These are phyloP conservation scores for Tetracladium setigerum DNA, from an alignment of 495 filamentous ascomycete genomes.

Conservation along the genomic window DNA sequence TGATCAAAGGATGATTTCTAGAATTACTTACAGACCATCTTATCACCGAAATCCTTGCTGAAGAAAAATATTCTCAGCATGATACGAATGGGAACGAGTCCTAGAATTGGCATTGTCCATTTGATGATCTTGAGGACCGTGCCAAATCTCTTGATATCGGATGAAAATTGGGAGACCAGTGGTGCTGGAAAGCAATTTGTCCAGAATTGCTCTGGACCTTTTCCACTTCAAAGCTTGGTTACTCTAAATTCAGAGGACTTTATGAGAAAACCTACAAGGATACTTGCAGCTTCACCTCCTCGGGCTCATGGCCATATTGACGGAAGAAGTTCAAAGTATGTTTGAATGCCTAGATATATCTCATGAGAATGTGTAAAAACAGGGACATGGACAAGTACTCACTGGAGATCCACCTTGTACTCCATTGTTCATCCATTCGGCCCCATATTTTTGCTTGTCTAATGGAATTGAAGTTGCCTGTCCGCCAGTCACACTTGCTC, in stretches of 20 bases:
- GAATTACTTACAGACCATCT: conserved; percentile 42
- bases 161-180: conserved; percentile 52
- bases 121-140: conserved; percentile 60
- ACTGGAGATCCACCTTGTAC: conserved; percentile 69
- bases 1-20: too few relatives aligned
- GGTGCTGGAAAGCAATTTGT: conserved; percentile 72
- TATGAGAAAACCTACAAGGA: conserved; percentile 39
- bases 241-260: too few relatives aligned
- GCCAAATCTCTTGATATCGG: conserved; percentile 60
- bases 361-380: background rate
- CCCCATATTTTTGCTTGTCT: conserved; percentile 57
- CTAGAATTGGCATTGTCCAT: conserved; percentile 63
- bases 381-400: background rate
- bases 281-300: conserved; percentile 69
- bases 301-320: conserved; percentile 56
- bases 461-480: conserved; percentile 74
- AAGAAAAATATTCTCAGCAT: conserved; percentile 66
- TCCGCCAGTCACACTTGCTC: conserved; percentile 60
- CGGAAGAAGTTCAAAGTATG: conserved; percentile 76
- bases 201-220: conserved; percentile 66
- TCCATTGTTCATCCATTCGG: conserved; percentile 76
- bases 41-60: conserved; percentile 65
- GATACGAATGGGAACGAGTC: conserved; percentile 61
- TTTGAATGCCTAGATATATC: conserved; percentile 52
- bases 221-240: conserved; percentile 34